Evolutionary conservation across 2,329 filamentous ascomycete genomes (phyloP).

Genomic region (Ophiostoma ips): DNA sequence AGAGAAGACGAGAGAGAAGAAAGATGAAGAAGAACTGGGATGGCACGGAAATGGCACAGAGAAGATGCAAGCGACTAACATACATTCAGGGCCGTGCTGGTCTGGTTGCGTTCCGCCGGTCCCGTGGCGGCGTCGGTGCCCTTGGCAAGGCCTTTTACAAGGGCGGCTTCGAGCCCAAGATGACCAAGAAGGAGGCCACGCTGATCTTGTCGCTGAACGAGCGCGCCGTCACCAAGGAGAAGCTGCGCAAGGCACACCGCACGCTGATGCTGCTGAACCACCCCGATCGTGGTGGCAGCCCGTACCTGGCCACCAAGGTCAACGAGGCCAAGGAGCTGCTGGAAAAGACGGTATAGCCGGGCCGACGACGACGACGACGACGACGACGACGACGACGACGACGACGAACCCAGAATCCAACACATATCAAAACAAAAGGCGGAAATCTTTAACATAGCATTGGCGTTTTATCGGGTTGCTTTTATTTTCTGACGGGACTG

Average conservation of each 20-base stretch:
- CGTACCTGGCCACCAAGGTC: slow-evolving; percentile 92
- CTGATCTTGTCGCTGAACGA: slow-evolving; percentile 85
- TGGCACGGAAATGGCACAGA: too few species aligned
- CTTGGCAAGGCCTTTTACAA: slow-evolving; percentile 93
- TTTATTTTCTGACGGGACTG: background rate
- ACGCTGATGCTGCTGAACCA: slow-evolving; percentile 96
- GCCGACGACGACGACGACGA: background rate
- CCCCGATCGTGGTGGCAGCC: slow-evolving; percentile 90
- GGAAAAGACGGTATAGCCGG: slow-evolving; percentile 45
- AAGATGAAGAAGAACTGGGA: too few species aligned
- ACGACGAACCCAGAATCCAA: background rate
- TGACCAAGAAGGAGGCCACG: slow-evolving; percentile 83
- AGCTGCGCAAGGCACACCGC: slow-evolving; percentile 88
- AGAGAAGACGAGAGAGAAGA: background rate
- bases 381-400: background rate
- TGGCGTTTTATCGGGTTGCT: slow-evolving; percentile 2
- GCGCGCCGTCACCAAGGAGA: slow-evolving; percentile 75
- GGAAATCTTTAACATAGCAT: slow-evolving; percentile 3
- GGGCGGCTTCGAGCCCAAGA: slow-evolving; percentile 91
- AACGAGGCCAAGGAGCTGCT: slow-evolving; percentile 97
- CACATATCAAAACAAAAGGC: background rate
- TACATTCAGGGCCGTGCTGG: slow-evolving; percentile 68
- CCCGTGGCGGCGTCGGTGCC: slow-evolving; percentile 60
- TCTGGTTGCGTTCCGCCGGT: slow-evolving; percentile 75
- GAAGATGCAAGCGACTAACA: slow-evolving; percentile 2